These are phyloP conservation scores for Colletotrichum liaoningense DNA, from an alignment of 2,329 filamentous ascomycete genomes.

Conservation along the genomic window DNA sequence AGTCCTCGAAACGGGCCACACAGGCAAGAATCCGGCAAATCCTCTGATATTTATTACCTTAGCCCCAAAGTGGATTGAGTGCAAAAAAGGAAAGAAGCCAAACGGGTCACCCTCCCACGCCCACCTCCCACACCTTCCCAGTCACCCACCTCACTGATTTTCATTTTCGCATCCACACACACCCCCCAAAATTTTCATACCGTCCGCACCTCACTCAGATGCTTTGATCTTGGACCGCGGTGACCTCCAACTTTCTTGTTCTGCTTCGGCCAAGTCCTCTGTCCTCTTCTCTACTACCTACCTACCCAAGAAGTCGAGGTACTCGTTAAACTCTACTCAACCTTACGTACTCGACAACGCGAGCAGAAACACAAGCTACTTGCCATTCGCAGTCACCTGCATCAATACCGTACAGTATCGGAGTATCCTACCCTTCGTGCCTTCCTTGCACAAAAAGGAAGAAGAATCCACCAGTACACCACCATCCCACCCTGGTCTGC, in stretches of 20 bases:
- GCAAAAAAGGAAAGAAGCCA: constrained; percentile 10
- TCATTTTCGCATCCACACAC: neutral
- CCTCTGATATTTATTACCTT: constrained; percentile 26
- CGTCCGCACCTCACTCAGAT: constrained; percentile 21
- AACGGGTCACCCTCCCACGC: constrained; percentile 21
- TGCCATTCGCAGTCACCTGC: neutral
- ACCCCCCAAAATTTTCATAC: constrained; percentile 17
- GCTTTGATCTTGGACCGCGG: constrained; percentile 31
- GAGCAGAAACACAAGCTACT: neutral
- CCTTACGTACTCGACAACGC: neutral
- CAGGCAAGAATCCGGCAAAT: constrained; percentile 8
- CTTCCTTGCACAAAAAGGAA: constrained; percentile 17
- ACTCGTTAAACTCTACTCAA: no score
- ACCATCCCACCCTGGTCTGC: constrained; percentile 3
- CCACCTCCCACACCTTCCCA: constrained; percentile 17
- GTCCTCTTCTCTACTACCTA: neutral
- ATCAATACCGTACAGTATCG: neutral
- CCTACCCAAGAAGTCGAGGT: neutral
- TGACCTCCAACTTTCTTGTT: constrained; percentile 35
- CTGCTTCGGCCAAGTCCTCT: constrained; percentile 1
- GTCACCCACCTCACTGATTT: neutral
- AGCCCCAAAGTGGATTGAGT: constrained; percentile 25
- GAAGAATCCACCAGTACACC: neutral
- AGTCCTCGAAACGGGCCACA: constrained; percentile 2
- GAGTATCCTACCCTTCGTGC: neutral